These are phyloP conservation scores for Elsinoe arachidis DNA, from an alignment of 2,329 filamentous ascomycete species.

Conservation along the genomic window DNA sequence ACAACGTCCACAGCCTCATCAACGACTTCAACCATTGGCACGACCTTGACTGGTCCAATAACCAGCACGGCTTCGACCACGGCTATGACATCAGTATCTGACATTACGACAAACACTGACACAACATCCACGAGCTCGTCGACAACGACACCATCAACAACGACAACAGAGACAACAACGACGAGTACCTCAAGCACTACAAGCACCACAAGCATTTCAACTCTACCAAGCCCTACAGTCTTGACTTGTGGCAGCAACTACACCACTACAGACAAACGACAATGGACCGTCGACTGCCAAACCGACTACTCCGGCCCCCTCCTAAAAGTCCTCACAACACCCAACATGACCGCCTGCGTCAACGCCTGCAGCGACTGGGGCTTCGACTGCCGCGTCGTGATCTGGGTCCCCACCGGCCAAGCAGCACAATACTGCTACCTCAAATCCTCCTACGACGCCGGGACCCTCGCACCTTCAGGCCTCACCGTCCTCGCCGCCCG, in stretches of 20 bases:
- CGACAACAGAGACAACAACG: neutral
- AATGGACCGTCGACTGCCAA: neutral
- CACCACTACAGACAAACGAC: neutral
- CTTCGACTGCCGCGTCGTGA: neutral
- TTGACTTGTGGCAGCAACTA: slow-evolving; percentile 1
- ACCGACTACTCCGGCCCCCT: neutral
- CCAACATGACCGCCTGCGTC: neutral
- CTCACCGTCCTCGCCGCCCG: neutral
- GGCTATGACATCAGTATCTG: neutral
- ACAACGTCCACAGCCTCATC: neutral
- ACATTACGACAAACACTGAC: neutral
- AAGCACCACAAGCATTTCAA: neutral
- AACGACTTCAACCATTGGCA: neutral
- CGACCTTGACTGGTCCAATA: neutral
- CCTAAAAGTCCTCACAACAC: neutral
- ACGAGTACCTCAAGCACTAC: neutral
- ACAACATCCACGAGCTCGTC: neutral
- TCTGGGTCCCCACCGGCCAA: neutral
- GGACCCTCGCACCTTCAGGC: neutral
- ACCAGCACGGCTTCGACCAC: neutral
- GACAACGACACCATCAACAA: neutral
- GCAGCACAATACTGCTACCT: slow-evolving; percentile 4
- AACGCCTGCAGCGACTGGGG: neutral
- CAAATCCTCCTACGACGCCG: neutral
- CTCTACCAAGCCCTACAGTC: neutral